Base-by-base conservation (phyloP, 495 filamentous ascomycete species). In the Aspergillus diversus region DNA sequence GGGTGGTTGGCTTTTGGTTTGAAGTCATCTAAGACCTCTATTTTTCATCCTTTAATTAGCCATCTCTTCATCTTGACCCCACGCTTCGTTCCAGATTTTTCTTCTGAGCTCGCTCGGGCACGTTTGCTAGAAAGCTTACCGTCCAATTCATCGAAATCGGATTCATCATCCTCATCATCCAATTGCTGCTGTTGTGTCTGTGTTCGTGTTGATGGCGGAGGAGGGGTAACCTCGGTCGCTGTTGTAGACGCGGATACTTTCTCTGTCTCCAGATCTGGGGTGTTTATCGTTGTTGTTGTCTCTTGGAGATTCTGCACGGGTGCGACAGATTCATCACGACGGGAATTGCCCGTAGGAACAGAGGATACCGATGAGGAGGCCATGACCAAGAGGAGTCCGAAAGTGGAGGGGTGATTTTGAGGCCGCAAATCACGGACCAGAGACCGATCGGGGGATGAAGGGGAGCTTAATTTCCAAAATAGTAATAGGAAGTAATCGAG, bases 1-100 rank as follows among this genome's bases (percentile, higher is more conserved):
- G 27, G 55, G 57, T 31, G 78, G 62, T 70, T 85, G 81, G 33
- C n/a, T 43, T 11, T 43, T 13, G 82, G 76, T 63, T 83, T 75
- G 62, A 99, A 99, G 68, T 97, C 89, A 65, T 98, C 92, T 34
- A 99, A 89, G 73, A 97, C 87, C 53, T 97, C 92, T 97, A 65
- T 11, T 63, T 31, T 47, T 16, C 34, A n/a, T 12, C 11, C 12
- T 43, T 43, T 43, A 43, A 43, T 43, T 5, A 43, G 39, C 39
- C 39, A 43, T 9, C 3, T 43, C 39, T 43, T 4, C 39, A 11
- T 12, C 4, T n/a, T 43, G 2, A 17, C 7, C n/a, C n/a, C 5
- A 43, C 8, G 8, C 11, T 43, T 43, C 11, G 7, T 12, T 43
- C 3, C 11, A 3, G 39, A 13, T 43, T 15, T 11, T 43, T 11